Conservation (phyloP, 2,329 filamentous ascomycete genomes). For the Diaporthe vaccinii region DNA sequence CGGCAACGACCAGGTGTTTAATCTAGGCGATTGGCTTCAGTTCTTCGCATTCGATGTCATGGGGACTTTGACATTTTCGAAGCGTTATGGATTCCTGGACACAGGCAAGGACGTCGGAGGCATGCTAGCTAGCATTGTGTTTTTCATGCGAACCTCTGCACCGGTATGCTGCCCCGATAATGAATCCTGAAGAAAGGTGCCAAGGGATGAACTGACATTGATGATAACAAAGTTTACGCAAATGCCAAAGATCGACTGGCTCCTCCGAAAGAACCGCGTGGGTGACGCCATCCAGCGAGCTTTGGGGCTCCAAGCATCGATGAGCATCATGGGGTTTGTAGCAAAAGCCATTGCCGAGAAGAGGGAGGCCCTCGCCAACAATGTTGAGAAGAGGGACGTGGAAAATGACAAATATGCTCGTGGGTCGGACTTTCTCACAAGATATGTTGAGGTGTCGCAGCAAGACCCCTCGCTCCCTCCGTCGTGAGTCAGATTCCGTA, state of each 20-base stretch:
- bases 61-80: constrained; percentile 48
- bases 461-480: constrained; percentile 42
- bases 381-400: neutral
- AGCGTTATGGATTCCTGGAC: constrained; percentile 49
- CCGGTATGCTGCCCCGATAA: constrained; percentile 42
- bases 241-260: constrained; percentile 23
- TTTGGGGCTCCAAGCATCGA: constrained; percentile 22
- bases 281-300: constrained; percentile 22
- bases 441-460: constrained; percentile 41
- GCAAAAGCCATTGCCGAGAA: constrained; percentile 25
- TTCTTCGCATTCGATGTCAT: constrained; percentile 53
- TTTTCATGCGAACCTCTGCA: constrained; percentile 44
- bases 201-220: neutral
- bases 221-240: constrained; percentile 5
- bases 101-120: constrained; percentile 46
- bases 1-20: constrained; percentile 30
- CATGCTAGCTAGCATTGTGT: constrained; percentile 45
- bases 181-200: neutral
- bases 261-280: constrained; percentile 16
- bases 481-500: constrained; percentile 39
- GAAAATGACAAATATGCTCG: constrained; percentile 27
- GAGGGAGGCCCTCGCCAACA: constrained; percentile 14
- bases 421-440: constrained; percentile 40
- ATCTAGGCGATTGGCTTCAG: constrained; percentile 48
- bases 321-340: constrained; percentile 15